Evolutionary conservation across 2,329 filamentous ascomycete species (phyloP).

Genomic region (Geosmithia flava): DNA sequence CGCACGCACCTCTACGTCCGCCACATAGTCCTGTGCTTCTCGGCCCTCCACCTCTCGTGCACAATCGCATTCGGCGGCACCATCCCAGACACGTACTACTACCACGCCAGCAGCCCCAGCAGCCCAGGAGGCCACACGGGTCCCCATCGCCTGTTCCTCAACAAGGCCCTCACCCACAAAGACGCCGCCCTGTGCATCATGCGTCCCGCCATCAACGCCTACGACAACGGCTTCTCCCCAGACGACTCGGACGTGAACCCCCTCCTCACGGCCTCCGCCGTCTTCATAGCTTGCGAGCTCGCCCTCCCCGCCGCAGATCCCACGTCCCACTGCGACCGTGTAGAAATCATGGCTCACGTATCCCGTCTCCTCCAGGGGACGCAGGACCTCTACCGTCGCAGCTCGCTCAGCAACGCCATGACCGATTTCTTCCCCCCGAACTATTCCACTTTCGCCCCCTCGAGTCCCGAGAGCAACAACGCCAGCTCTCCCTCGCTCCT

Average conservation of each 20-base stretch:
- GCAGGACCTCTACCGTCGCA: neutral
- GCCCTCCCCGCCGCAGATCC: slow-evolving; percentile 5
- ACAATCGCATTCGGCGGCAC: neutral
- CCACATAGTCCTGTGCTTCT: slow-evolving; percentile 3
- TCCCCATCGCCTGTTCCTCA: neutral
- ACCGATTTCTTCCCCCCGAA: neutral
- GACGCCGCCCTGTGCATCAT: slow-evolving; percentile 2
- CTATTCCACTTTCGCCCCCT: neutral
- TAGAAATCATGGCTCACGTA: slow-evolving; percentile 5
- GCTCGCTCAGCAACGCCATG: too few relatives aligned
- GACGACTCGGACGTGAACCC: neutral
- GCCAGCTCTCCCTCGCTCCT: too few relatives aligned
- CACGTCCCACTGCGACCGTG: slow-evolving; percentile 1
- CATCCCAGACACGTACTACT: too few relatives aligned
- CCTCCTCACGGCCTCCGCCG: slow-evolving; percentile 1
- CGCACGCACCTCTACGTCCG: slow-evolving; percentile 1
- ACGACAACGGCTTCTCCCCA: neutral
- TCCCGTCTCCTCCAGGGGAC: slow-evolving; percentile 3
- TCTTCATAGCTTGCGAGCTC: slow-evolving; percentile 4
- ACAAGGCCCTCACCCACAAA: slow-evolving; percentile 4
- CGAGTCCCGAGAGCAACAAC: too few relatives aligned
- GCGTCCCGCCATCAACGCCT: neutral
- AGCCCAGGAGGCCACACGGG: neutral
- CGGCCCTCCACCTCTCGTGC: slow-evolving; percentile 5
- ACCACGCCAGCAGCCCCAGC: neutral